A percentile compares a stretch with the other conserved stretches of the same genome.
Conservation (phyloP, 2,329 filamentous ascomycete species). For the Rhynchosporium secalis region DNA sequence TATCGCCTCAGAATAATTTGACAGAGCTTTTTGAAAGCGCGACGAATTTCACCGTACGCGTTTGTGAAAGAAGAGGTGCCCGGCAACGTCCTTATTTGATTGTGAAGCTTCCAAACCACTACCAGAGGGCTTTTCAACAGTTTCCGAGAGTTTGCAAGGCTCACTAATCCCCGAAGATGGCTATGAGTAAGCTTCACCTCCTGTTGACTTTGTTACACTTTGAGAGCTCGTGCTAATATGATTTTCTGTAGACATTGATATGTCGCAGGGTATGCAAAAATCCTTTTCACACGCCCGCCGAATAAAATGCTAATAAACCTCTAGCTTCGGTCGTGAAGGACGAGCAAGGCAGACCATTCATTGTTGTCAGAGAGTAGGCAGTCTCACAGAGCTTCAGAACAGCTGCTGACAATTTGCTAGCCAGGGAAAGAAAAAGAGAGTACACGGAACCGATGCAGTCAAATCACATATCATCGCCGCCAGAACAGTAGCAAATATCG, state of each 20-base stretch:
- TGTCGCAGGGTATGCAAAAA: conserved; percentile 70
- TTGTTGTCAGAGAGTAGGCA: conserved; percentile 93
- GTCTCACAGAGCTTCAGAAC: conserved; percentile 24
- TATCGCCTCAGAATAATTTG: conserved; percentile 19
- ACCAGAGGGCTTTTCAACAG: conserved; percentile 1
- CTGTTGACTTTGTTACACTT: conserved; percentile 17
- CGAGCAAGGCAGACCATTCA: conserved; percentile 95
- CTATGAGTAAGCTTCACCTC: conserved; percentile 53
- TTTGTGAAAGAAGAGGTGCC: conserved; percentile 4
- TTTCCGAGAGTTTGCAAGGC: conserved; percentile 25
- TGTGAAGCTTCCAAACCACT: conserved; percentile 7
- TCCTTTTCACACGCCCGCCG: not conserved
- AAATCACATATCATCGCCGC: conserved; percentile 98
- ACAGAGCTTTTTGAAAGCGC: conserved; percentile 19
- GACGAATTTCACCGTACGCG: conserved; percentile 16
- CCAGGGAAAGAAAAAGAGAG: conserved; percentile 96
- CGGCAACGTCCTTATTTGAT: not conserved
- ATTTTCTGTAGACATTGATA: conserved; percentile 66
- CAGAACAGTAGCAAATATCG: conserved; percentile 92
- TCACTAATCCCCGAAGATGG: conserved; percentile 48
- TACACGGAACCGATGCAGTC: conserved; percentile 94
- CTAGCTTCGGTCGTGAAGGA: conserved; percentile 83
- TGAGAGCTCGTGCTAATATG: conserved; percentile 32
- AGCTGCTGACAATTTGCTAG: conserved; percentile 47
- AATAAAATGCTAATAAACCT: conserved; percentile 29